These are phyloP conservation scores for Lentinula detonsa DNA, from an alignment of 768 basidiomycete species.

Conservation along the genomic window DNA sequence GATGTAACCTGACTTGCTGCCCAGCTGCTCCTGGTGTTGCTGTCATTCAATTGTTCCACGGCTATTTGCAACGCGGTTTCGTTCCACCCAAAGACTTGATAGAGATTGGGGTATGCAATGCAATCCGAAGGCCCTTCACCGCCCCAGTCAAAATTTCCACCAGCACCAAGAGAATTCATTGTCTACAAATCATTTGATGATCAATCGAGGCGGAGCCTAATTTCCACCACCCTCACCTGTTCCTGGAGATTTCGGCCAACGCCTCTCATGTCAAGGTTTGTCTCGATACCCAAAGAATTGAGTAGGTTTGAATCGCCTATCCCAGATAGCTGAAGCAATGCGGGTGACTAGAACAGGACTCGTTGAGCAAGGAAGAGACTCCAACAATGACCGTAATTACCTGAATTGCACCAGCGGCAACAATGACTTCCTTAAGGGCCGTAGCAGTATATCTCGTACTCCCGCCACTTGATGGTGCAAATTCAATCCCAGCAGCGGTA, in stretches of 20 bases:
- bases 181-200: slow-evolving; percentile 19
- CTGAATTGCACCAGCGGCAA: slow-evolving; percentile 48
- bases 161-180: slow-evolving; percentile 34
- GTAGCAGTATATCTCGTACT: slow-evolving; percentile 31
- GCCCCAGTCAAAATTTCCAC: slow-evolving; percentile 29
- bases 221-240: slow-evolving; percentile 23
- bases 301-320: slow-evolving; percentile 47
- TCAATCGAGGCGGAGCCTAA: neutral
- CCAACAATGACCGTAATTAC: slow-evolving; percentile 10
- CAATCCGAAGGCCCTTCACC: slow-evolving; percentile 40
- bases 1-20: slow-evolving; percentile 35
- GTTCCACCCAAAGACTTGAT: slow-evolving; percentile 35
- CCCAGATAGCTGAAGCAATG: slow-evolving; percentile 48
- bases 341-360: slow-evolving; percentile 27
- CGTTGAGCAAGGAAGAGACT: neutral
- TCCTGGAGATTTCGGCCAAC: slow-evolving; percentile 57
- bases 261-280: slow-evolving; percentile 38
- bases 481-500: slow-evolving; percentile 40
- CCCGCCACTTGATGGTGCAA: slow-evolving; percentile 31
- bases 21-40: slow-evolving; percentile 26
- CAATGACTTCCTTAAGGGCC: slow-evolving; percentile 44
- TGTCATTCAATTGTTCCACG: slow-evolving; percentile 30
- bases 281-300: slow-evolving; percentile 36
- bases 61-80: slow-evolving; percentile 16
- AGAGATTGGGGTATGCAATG: slow-evolving; percentile 47